Evolutionary conservation across 2,329 filamentous ascomycete species (phyloP), one percentile per base, ranked within the genome.

Genomic region (Fusarium sp.): DNA sequence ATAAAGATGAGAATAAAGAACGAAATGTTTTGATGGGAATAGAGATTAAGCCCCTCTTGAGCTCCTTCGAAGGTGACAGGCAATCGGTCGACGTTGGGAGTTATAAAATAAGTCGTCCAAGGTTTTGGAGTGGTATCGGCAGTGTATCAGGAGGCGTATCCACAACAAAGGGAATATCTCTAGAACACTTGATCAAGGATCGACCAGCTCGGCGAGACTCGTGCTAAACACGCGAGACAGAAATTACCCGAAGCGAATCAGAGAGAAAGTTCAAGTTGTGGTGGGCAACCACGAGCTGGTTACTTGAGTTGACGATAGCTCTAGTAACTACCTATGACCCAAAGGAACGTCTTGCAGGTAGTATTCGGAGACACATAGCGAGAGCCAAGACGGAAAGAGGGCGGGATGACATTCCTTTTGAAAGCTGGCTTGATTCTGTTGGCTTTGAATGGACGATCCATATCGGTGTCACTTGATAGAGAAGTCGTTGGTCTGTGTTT

Each of bases 101-200:
- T 57, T 69, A 70, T 70, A 67, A 64, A 57, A 70, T 70, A 67
- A 64, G 62, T 64, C 56, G 49, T 59, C 17, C 22, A 53, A 10
- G 28, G 28, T 31, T 31, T 31, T 31, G 28, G 61, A 62, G 45
- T 53, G 50, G 65, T 69, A 59, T 67, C 54, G 62, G 62, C 34
- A 46, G 52, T 70, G 66, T 70, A 62, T 67, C 66, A 67, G 56
- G 61, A 67, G 43, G 46, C 44, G 36, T 47, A 54, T 45, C 61
- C 57, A 62, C 58, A 22, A 33, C 40, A 46, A 44, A 55, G 40
- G 40, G 66, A 42, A 58, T 58, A 28, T 28, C 19, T 50, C 31
- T 45, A 22, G 46, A 51, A 65, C 28, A 58, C 36, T 50, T 44
- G 57, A 56, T 57, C 34, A 43, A 58, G 39, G 64, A 52, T 68